A percentile compares a stretch with the other conserved stretches of the same genome.
Evolutionary conservation across 1,284 basidiomycete species (phyloP).

Genomic region (Lignosus rhinocerotis): DNA sequence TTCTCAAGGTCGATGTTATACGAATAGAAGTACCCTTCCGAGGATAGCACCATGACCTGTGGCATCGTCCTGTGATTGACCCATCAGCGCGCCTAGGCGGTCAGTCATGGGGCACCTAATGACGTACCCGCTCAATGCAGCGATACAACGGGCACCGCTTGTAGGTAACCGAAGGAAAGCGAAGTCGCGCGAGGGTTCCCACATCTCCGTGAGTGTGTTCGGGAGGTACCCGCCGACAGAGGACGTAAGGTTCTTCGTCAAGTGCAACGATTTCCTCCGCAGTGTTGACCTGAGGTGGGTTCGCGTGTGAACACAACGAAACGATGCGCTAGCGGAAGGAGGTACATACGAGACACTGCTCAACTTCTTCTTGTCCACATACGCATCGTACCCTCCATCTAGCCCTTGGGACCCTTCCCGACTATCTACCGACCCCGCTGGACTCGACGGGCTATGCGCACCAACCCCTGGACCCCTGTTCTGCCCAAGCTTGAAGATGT

Average conservation of each 20-base stretch:
- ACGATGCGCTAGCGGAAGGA: neutral
- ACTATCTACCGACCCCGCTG: slow-evolving; percentile 66
- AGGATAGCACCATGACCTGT: slow-evolving; percentile 96
- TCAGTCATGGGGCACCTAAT: neutral
- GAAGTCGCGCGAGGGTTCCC: slow-evolving; percentile 96
- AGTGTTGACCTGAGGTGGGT: slow-evolving; percentile 48
- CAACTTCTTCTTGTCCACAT: slow-evolving; percentile 69
- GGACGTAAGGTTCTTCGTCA: slow-evolving; percentile 80
- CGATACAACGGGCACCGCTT: slow-evolving; percentile 78
- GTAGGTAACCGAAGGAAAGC: slow-evolving; percentile 90
- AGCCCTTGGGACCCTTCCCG: slow-evolving; percentile 54
- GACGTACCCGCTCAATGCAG: slow-evolving; percentile 82
- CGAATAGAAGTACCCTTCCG: slow-evolving; percentile 93
- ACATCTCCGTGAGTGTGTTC: slow-evolving; percentile 90
- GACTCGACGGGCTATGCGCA: slow-evolving; percentile 44
- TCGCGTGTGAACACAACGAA: neutral
- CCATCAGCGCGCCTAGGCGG: neutral
- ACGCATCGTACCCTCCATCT: slow-evolving; percentile 77
- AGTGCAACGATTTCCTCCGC: slow-evolving; percentile 71
- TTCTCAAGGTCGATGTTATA: slow-evolving; percentile 96
- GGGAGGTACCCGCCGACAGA: slow-evolving; percentile 92
- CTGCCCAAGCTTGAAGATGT: slow-evolving; percentile 87
- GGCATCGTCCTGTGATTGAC: slow-evolving; percentile 73
- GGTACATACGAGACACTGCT: slow-evolving; percentile 43
- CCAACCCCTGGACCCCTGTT: slow-evolving; percentile 27